Base-by-base conservation (phyloP, 768 basidiomycete species). In the Daedaleopsis sinensis region DNA sequence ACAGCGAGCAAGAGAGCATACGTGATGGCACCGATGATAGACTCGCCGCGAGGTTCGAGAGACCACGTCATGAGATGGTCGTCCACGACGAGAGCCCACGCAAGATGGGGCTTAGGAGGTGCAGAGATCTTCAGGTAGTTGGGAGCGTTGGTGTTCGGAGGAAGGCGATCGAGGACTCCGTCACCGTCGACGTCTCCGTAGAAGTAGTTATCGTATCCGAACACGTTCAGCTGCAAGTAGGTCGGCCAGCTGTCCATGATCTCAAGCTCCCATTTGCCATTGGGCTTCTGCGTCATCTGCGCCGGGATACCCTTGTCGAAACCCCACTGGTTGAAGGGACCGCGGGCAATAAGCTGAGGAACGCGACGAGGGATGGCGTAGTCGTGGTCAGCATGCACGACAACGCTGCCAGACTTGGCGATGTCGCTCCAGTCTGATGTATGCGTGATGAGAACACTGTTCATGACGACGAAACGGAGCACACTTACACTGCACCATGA, bases 121-220 rank as follows among this genome's bases (percentile, higher is more conserved):
- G 92, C 90, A 32, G 94, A 93, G 78, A 97, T 87, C 76, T 97
- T 97, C 65, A 96, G 77, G 72, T 86, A 96, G 73, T 95, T 96
- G 32, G 93, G 84, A 1, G 93, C 89, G 24, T 84, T 83, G 5
- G 87, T 85, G 74, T 96, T 96, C 21, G 95, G 95, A 13, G 95
- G 93, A 8, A 96, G 84, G 57, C 95, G 92, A 68, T 96, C 95
- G 68, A 97, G 79, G 53, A 95, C 78, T 52, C 92, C 93, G 68
- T 97, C 95, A 32, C 81, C 86, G 69, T 97, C 95, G 13, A 84
- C 77, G 68, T 97, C 95, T 61, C 95, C 95, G 67, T 96, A 96
- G 78, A 89, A 97, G 78, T 85, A 97, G 68, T 96, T 86, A 70
- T 96, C 94, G 72, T 87, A 95, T 59, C 86, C 90, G 80, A 88